These are phyloP conservation scores for Grosmannia penicillata DNA, from an alignment of 2,329 filamentous ascomycete species.

Conservation along the genomic window DNA sequence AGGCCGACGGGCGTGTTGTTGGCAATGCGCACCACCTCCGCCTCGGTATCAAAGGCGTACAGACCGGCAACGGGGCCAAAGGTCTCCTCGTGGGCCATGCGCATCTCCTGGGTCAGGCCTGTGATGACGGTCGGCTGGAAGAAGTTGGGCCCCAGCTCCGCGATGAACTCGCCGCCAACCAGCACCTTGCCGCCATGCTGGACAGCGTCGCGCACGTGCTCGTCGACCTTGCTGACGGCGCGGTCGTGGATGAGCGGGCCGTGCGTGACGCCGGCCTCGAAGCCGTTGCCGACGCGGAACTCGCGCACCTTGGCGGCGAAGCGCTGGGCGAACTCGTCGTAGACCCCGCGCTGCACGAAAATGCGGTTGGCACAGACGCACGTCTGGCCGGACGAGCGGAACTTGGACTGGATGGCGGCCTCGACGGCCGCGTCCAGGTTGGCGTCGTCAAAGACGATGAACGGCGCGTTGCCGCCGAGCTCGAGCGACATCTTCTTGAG, in stretches of 20 bases:
- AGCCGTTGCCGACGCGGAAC: slow-evolving; percentile 70
- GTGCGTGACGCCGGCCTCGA: slow-evolving; percentile 55
- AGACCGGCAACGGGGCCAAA: slow-evolving; percentile 88
- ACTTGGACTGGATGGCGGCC: slow-evolving; percentile 77
- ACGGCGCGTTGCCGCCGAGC: slow-evolving; percentile 86
- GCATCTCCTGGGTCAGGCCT: slow-evolving; percentile 76
- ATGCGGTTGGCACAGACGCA: slow-evolving; percentile 84
- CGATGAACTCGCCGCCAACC: slow-evolving; percentile 58
- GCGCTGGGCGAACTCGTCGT: slow-evolving; percentile 55
- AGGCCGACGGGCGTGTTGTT: slow-evolving; percentile 77
- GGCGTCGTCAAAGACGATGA: slow-evolving; percentile 93
- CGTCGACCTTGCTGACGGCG: slow-evolving; percentile 63
- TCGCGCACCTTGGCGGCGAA: slow-evolving; percentile 56
- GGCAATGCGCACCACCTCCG: slow-evolving; percentile 71
- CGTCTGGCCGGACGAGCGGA: slow-evolving; percentile 88
- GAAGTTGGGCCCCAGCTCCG: slow-evolving; percentile 70
- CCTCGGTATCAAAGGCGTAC: slow-evolving; percentile 78
- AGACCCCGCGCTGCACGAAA: slow-evolving; percentile 64
- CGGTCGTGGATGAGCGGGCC: slow-evolving; percentile 76
- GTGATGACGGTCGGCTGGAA: slow-evolving; percentile 81
- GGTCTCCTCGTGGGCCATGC: slow-evolving; percentile 74
- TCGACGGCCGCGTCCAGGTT: slow-evolving; percentile 73
- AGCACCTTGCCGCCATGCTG: slow-evolving; percentile 63
- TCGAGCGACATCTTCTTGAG: slow-evolving; percentile 77
- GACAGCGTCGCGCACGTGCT: slow-evolving; percentile 66